Percentiles rank a stretch among this genome's conserved stretches.
Evolutionary conservation across 495 filamentous ascomycete genomes (phyloP).

Genomic region (Neurospora tetrasperma): DNA sequence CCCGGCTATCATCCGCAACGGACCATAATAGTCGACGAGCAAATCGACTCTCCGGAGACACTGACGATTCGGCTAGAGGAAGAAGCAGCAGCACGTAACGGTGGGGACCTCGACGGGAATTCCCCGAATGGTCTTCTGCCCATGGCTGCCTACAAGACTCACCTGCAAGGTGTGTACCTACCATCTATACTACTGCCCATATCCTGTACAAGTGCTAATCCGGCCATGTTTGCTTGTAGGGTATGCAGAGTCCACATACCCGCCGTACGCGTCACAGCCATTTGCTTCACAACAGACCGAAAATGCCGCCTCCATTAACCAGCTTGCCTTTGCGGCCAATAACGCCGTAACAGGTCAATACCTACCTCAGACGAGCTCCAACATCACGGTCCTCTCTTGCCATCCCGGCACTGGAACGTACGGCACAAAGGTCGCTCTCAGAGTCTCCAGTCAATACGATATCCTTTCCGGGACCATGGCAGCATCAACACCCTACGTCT

Average conservation of each 20-base stretch:
- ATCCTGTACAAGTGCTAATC: background rate
- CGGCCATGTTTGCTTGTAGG: constrained; percentile 22
- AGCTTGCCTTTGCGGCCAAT: constrained; percentile 45
- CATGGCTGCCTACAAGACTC: constrained; percentile 36
- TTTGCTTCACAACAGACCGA: constrained; percentile 31
- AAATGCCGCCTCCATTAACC: constrained; percentile 39
- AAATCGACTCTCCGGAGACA: constrained; percentile 40
- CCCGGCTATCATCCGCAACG: constrained; percentile 37
- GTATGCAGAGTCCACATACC: constrained; percentile 40
- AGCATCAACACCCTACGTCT: constrained; percentile 45
- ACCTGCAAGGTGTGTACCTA: constrained; percentile 37
- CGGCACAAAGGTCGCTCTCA: constrained; percentile 60
- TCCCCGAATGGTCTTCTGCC: constrained; percentile 42
- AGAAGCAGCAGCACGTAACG: constrained; percentile 36
- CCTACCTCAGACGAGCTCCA: constrained; percentile 20
- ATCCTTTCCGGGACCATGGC: constrained; percentile 36
- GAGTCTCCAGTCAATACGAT: constrained; percentile 66
- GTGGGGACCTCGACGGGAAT: constrained; percentile 38
- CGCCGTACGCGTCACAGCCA: constrained; percentile 32
- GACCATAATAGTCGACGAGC: constrained; percentile 40
- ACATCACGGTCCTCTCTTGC: constrained; percentile 55
- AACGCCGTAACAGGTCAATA: constrained; percentile 40
- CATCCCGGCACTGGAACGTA: constrained; percentile 54
- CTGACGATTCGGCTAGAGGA: constrained; percentile 39
- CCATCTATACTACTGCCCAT: background rate